Evolutionary conservation across 2,329 filamentous ascomycete species (phyloP).

Genomic region (Talaromyces sp.): DNA sequence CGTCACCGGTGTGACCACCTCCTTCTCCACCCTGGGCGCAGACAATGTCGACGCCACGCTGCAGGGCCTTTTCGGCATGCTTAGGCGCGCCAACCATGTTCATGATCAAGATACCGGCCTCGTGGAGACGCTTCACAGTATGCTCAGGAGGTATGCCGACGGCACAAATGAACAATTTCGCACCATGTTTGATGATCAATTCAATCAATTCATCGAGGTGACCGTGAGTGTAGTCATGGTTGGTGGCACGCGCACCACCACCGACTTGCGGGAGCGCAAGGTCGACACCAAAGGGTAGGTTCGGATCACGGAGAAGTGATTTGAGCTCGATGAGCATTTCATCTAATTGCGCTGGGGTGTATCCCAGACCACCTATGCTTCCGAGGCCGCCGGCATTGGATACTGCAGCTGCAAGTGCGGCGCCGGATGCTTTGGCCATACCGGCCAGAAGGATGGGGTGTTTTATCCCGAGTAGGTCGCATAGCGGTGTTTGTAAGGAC

Average conservation of each 20-base stretch:
- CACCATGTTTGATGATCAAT: conserved; percentile 79
- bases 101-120: conserved; percentile 79
- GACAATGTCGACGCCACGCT: conserved; percentile 82
- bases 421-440: conserved; percentile 83
- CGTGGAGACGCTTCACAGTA: conserved; percentile 73
- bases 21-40: conserved; percentile 92
- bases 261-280: conserved; percentile 88
- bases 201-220: conserved; percentile 83
- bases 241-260: conserved; percentile 77
- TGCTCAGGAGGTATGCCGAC: conserved; percentile 77
- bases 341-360: conserved; percentile 71
- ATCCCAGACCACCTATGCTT: conserved; percentile 60
- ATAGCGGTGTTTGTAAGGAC: conserved; percentile 72
- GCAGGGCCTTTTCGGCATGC: conserved; percentile 83
- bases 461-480: conserved; percentile 71
- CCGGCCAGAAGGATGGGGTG: conserved; percentile 90
- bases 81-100: conserved; percentile 96
- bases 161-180: conserved; percentile 78
- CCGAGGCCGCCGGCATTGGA: conserved; percentile 82
- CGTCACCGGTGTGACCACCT: conserved; percentile 86
- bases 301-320: conserved; percentile 60
- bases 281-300: conserved; percentile 84
- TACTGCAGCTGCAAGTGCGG: conserved; percentile 74
- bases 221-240: conserved; percentile 92
- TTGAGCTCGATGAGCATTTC: conserved; percentile 83